Percentiles rank a stretch among this genome's conserved stretches.
Evolutionary conservation across 805 yeast genomes (phyloP).

Genomic region (Cyberlindnera euphorbiiphila): DNA sequence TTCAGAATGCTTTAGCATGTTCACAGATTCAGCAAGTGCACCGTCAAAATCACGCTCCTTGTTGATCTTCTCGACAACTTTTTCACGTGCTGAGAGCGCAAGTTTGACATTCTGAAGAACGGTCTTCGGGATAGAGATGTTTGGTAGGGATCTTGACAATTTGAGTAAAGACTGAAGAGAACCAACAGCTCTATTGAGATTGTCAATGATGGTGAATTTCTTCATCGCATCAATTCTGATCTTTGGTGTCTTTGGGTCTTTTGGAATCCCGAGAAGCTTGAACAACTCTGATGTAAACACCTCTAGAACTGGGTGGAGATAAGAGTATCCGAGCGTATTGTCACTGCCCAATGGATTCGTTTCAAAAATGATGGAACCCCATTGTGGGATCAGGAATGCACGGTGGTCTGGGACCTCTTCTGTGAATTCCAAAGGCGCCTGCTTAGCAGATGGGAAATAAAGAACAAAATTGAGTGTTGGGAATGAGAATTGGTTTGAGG

Average conservation of each 20-base stretch:
- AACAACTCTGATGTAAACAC: slow-evolving; percentile 73
- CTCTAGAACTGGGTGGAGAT: slow-evolving; percentile 56
- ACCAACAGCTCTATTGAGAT: slow-evolving; percentile 58
- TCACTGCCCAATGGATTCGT: slow-evolving; percentile 26
- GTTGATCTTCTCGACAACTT: slow-evolving; percentile 29
- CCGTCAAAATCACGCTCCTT: slow-evolving; percentile 33
- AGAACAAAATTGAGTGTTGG: slow-evolving; percentile 71
- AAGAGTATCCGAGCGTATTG: slow-evolving; percentile 36
- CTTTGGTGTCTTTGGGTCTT: slow-evolving; percentile 51
- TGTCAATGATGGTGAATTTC: slow-evolving; percentile 53
- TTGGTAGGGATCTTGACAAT: slow-evolving; percentile 62
- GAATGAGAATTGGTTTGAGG: slow-evolving; percentile 48
- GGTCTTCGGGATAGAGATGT: slow-evolving; percentile 77
- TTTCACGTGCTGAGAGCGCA: slow-evolving; percentile 40
- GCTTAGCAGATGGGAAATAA: slow-evolving; percentile 53
- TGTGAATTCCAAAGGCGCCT: slow-evolving; percentile 43
- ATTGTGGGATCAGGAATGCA: slow-evolving; percentile 73
- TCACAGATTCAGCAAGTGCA: slow-evolving; percentile 59
- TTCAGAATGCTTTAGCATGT: slow-evolving; percentile 35
- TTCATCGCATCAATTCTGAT: slow-evolving; percentile 64
- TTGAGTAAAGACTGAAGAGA: slow-evolving; percentile 71
- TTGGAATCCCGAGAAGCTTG: slow-evolving; percentile 66
- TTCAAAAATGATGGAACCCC: slow-evolving; percentile 64
- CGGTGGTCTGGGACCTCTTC: slow-evolving; percentile 10
- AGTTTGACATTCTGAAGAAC: slow-evolving; percentile 55